Conservation (phyloP, 352 stramenopile genomes). For the Globisporangium ultimum region DNA sequence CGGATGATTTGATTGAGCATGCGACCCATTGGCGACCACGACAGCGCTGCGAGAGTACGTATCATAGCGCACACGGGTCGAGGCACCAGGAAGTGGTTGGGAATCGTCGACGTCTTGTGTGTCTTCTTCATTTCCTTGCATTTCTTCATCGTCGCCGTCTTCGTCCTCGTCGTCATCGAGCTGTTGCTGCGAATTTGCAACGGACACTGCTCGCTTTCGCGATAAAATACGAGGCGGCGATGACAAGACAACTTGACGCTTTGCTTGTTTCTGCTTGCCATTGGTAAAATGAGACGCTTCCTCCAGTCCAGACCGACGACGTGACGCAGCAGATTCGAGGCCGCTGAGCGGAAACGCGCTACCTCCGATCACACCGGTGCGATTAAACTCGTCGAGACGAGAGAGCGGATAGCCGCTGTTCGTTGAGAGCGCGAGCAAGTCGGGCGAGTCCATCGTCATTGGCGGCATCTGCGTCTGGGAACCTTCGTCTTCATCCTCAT, state of each 20-base stretch:
- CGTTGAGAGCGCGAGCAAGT: conserved; percentile 8
- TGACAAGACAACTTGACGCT: background rate
- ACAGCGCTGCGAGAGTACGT: conserved; percentile 3
- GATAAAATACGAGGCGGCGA: conserved; percentile 3
- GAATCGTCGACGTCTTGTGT: conserved; percentile 32
- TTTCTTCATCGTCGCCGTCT: conserved; percentile 7
- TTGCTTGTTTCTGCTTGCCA: background rate
- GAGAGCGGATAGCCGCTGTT: background rate
- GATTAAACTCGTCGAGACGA: background rate
- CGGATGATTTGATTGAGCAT: background rate
- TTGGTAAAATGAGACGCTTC: conserved; percentile 1
- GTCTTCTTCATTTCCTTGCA: conserved; percentile 14
- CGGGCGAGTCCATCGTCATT: conserved; percentile 12
- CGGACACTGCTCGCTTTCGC: background rate
- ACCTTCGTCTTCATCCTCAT: conserved; percentile 16
- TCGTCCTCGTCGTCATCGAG: conserved; percentile 1
- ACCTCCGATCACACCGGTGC: conserved; percentile 1
- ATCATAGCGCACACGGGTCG: background rate
- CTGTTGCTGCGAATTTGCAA: conserved; percentile 3
- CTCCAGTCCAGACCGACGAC: conserved; percentile 1
- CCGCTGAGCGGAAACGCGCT: background rate
- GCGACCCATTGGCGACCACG: background rate
- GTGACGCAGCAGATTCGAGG: background rate
- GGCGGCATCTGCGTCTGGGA: conserved; percentile 17
- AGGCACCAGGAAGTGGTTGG: background rate